Percentiles rank a stretch among this genome's conserved stretches.
phyloP scores from a whole-genome alignment of 805 yeast species.

The Candida stauntonica region DNA sequence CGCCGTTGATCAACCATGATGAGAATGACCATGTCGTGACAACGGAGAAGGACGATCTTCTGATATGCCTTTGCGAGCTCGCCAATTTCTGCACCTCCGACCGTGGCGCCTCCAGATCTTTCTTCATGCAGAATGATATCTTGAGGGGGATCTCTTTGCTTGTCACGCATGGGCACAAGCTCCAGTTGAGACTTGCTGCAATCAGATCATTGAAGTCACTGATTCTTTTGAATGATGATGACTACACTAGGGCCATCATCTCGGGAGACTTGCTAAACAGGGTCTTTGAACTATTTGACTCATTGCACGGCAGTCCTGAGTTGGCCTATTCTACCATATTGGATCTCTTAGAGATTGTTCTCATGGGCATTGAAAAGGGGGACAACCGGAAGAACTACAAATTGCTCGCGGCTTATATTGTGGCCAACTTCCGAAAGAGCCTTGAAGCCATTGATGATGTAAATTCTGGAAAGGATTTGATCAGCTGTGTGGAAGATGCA shows the following conservation, averaged over 20 bases:
- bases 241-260: conserved; percentile 53
- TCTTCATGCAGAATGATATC: conserved; percentile 56
- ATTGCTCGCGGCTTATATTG: conserved; percentile 23
- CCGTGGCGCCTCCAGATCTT: conserved; percentile 49
- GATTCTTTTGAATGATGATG: conserved; percentile 57
- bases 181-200: conserved; percentile 61
- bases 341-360: conserved; percentile 54
- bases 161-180: conserved; percentile 33
- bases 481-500: conserved; percentile 18
- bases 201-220: conserved; percentile 64
- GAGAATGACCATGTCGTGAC: conserved; percentile 4
- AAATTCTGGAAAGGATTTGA: conserved; percentile 22
- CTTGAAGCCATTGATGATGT: conserved; percentile 18
- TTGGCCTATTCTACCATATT: conserved; percentile 72
- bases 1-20: conserved; percentile 35
- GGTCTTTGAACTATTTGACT: conserved; percentile 46
- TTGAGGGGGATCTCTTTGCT: conserved; percentile 51
- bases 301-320: conserved; percentile 48
- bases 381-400: conserved; percentile 22
- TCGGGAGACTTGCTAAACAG: conserved; percentile 46
- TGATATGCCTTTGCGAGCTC: conserved; percentile 65
- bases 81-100: conserved; percentile 61
- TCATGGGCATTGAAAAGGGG: conserved; percentile 23
- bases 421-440: conserved; percentile 26
- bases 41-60: conserved; percentile 36